Evolutionary conservation across 805 yeast species (phyloP), one percentile per base, ranked within the genome.

Genomic region (Tetrapisispora taiwanensis): DNA sequence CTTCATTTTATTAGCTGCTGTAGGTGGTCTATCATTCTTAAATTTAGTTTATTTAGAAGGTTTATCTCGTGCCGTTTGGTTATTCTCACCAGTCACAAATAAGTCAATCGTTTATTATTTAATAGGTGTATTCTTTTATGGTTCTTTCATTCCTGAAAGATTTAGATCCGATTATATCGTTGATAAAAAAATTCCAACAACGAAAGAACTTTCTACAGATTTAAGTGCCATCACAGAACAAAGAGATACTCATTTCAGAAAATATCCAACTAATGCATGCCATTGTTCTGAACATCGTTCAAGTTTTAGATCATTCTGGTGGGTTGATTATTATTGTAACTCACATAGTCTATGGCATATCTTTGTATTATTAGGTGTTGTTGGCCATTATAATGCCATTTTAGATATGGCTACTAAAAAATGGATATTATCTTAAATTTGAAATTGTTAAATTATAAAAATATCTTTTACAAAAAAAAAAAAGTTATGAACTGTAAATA

Each of bases 261-360:
- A 62, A 28, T 42, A 50, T 5, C 80, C 79, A 6, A 61, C 62
- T 3, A 45, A 27, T 13, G 46, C 46, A 10, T 40, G 46, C 45
- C 41, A 28, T 60, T 70, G 19, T 54, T 52, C 10, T 44, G 24
- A 28, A 15, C 28, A 60, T 34, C 52, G 62, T 2, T 68, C 66
- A 14, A 54, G 52, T 6, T 71, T 80, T 43, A 54, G 65, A 30
- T 78, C 87, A 1, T 60, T 84, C 18, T 90, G 83, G 90, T 88
- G 96, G 90, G 80, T 80, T 14, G 92, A 84, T 53, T 84, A 82
- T 60, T 61, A 75, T 24, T 70, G 80, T 43, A 74, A 78, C 35
- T 85, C 95, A 31, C 98, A 90, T 63, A 89, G 88, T 56, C 69
- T 90, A 27, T 90, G 98, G 98, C 98, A 90, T 65, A 60, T 87